Conservation (phyloP, 495 filamentous ascomycete species). For the Neurospora sp. region DNA sequence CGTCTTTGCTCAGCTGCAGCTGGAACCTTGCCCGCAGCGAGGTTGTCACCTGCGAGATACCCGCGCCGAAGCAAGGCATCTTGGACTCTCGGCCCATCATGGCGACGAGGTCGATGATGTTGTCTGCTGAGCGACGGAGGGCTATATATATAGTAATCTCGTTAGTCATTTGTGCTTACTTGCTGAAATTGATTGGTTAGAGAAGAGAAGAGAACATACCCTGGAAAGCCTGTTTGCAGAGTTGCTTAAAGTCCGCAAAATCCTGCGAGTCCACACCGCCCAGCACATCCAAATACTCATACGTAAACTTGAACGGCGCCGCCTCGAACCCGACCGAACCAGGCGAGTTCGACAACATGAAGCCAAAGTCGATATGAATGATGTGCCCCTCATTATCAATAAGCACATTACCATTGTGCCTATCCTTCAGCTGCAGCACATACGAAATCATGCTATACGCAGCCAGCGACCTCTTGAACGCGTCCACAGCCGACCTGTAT, state of each 20-base stretch:
- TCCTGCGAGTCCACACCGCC: constrained; percentile 52
- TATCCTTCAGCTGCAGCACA: constrained; percentile 65
- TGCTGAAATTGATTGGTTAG: neutral
- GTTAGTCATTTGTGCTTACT: neutral
- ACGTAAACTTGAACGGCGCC: constrained; percentile 68
- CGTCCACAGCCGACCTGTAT: constrained; percentile 54
- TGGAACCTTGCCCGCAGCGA: constrained; percentile 57
- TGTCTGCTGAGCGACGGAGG: constrained; percentile 58
- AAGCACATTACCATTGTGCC: constrained; percentile 73
- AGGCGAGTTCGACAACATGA: constrained; percentile 73
- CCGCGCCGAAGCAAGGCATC: constrained; percentile 67
- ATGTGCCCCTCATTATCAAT: constrained; percentile 73
- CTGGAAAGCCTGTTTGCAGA: constrained; percentile 69
- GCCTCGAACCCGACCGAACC: constrained; percentile 69
- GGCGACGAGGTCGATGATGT: constrained; percentile 59
- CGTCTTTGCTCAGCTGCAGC: constrained; percentile 61
- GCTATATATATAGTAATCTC: constrained; percentile 26
- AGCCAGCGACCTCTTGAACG: constrained; percentile 59
- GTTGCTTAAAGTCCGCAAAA: constrained; percentile 55
- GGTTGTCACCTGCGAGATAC: constrained; percentile 49
- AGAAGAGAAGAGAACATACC: constrained; percentile 27
- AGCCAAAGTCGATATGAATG: constrained; percentile 75
- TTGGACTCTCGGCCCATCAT: constrained; percentile 67
- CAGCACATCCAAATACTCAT: constrained; percentile 67
- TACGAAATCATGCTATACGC: constrained; percentile 71